These are phyloP conservation scores for Fusarium sulawesiense DNA, from an alignment of 2,329 filamentous ascomycete genomes.

Conservation along the genomic window DNA sequence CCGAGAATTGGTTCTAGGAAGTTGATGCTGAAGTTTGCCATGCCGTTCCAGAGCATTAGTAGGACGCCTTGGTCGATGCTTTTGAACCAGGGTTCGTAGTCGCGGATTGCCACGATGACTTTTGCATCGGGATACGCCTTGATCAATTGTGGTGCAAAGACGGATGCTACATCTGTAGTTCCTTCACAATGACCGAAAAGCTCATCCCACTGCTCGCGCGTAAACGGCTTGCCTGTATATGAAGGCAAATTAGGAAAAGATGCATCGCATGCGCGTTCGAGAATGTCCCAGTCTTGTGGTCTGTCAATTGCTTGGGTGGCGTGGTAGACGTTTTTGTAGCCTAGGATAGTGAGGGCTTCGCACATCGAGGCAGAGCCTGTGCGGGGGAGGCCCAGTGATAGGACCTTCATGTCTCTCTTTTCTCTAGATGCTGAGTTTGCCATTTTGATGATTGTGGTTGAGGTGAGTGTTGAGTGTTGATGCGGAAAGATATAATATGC, in stretches of 20 bases:
- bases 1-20: conserved; percentile 50
- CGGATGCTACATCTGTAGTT: conserved; percentile 46
- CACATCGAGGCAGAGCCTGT: conserved; percentile 52
- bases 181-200: conserved; percentile 48
- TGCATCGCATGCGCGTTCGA: conserved; percentile 48
- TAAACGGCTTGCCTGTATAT: conserved; percentile 46
- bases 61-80: conserved; percentile 49
- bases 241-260: conserved; percentile 43
- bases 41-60: conserved; percentile 39
- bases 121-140: conserved; percentile 50
- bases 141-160: conserved; percentile 48
- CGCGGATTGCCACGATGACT: conserved; percentile 48
- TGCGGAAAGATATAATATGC: too few species aligned
- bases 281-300: conserved; percentile 39
- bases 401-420: conserved; percentile 46
- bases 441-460: not conserved
- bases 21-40: conserved; percentile 30
- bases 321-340: conserved; percentile 51
- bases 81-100: conserved; percentile 49
- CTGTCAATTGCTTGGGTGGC: conserved; percentile 42
- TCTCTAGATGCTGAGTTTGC: not conserved
- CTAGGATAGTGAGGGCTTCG: conserved; percentile 48
- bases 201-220: conserved; percentile 49
- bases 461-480: not conserved
- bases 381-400: conserved; percentile 48